Evolutionary conservation across 2,329 filamentous ascomycete genomes (phyloP), one percentile per base, ranked within the genome.

Genomic region (Waltergamsia citrina): DNA sequence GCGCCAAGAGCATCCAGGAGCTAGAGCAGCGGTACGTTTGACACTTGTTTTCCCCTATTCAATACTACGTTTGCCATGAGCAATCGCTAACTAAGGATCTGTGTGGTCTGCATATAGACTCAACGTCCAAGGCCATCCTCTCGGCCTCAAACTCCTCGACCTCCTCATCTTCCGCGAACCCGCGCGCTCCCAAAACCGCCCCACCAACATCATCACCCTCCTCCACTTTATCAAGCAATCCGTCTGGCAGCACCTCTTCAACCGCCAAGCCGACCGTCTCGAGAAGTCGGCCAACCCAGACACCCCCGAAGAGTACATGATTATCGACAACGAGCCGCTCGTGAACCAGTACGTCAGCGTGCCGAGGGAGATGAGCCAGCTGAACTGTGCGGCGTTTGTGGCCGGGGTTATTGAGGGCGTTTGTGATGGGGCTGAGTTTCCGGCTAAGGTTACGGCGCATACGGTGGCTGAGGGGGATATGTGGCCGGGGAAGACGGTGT

Each of bases 401-500:
- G 92, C 92, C 1, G 92, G 92, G 14, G 83, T 98, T 42, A 80
- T 98, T 37, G 92, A 98, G 69, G 92, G 92, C 16, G 80, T 94
- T 9, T 94, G 92, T 58, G 92, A 96, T 59, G 90, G 87, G 7
- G 85, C 85, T 27, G 88, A 83, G 6, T 95, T 95, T 53, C 78
- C 82, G 30, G 90, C 86, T 0, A 79, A 82, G 41, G 92, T 96
- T 15, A 92, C 83, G 38, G 90, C 92, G 45, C 92, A 98, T 56
- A 86, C 78, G 41, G 78, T 82, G 48, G 63, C 60, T 11, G 72
- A 71, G 54, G 73, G 79, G 43, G 85, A 90, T 50, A 81, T 96
- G 77, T 96, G 90, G 88, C 92, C 92, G 0, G 85, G 85, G 22
- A 85, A 92, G 66, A 98, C 92, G 28, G 88, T 98, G 21, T 98